Evolutionary conservation across 2,329 filamentous ascomycete species (phyloP).

Genomic region (Colletotrichum nymphaeae): DNA sequence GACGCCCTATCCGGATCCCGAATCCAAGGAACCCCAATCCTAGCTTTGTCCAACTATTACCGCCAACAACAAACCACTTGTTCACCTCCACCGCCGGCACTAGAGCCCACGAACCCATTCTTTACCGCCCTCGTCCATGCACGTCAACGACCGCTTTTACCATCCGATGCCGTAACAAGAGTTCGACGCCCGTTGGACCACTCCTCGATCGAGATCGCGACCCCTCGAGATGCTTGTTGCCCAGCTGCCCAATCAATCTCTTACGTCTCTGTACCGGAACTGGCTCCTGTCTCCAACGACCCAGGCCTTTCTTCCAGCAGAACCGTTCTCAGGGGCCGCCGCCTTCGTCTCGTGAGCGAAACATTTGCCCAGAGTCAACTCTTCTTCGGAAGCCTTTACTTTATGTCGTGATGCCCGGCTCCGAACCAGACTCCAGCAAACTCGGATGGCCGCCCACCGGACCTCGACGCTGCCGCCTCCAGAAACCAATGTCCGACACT

Average conservation of each 20-base stretch:
- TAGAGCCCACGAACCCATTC: neutral
- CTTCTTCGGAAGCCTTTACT: neutral
- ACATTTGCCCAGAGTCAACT: neutral
- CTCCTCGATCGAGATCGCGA: slow-evolving; percentile 30
- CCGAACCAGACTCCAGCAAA: neutral
- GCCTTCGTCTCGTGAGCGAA: slow-evolving; percentile 6
- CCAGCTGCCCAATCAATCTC: slow-evolving; percentile 15
- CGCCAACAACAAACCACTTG: slow-evolving; percentile 14
- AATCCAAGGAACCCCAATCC: slow-evolving; percentile 19
- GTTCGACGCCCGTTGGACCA: slow-evolving; percentile 5
- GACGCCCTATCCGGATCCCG: slow-evolving; percentile 10
- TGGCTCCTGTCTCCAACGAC: slow-evolving; percentile 1
- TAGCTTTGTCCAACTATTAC: slow-evolving; percentile 4
- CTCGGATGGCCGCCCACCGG: slow-evolving; percentile 10
- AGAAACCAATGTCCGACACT: slow-evolving; percentile 30
- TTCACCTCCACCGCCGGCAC: neutral
- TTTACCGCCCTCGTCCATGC: slow-evolving; percentile 25
- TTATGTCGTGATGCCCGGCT: slow-evolving; percentile 6
- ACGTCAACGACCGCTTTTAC: slow-evolving; percentile 24
- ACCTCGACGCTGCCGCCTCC: neutral
- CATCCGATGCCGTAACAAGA: slow-evolving; percentile 22
- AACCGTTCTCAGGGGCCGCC: neutral
- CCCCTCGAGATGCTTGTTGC: neutral
- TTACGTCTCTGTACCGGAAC: slow-evolving; percentile 10
- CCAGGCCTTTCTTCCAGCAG: neutral